Conservation (phyloP, 129 eudicot genomes). For the Ambrosia artemisiifolia region DNA sequence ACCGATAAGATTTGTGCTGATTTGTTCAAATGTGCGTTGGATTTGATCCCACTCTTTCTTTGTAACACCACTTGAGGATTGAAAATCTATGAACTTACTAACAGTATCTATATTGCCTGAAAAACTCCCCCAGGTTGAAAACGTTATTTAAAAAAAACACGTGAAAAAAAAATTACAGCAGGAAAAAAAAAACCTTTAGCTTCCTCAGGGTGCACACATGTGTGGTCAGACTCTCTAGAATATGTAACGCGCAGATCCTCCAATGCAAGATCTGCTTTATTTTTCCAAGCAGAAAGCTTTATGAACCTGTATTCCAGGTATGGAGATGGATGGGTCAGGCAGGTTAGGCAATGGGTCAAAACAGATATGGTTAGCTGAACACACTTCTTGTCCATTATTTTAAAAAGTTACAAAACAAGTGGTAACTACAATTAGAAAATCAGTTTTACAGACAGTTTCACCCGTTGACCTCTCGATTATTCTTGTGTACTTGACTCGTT, state of each 20-base stretch:
- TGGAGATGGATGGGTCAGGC: not conserved
- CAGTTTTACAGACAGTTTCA: no score
- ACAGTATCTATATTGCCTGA: conserved; percentile 34
- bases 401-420: no score
- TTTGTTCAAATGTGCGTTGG: conserved; percentile 41
- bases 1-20: conserved; percentile 38
- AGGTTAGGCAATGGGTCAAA: not conserved
- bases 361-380: no score
- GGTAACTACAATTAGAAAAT: no score
- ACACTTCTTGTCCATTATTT: no score
- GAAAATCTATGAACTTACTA: conserved; percentile 31
- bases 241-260: conserved; percentile 22
- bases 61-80: conserved; percentile 33
- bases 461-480: no score
- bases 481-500: not conserved
- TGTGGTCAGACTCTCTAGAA: conserved; percentile 18
- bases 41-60: conserved; percentile 50
- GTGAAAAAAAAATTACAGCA: not conserved
- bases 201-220: conserved; percentile 28
- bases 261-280: conserved; percentile 35
- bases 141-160: not conserved
- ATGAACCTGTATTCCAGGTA: conserved; percentile 34
- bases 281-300: conserved; percentile 62
- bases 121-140: not conserved
- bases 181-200: conserved; percentile 34